Base-by-base conservation (phyloP, 1,139 yeast species). In the Maudiozyma humilis region DNA sequence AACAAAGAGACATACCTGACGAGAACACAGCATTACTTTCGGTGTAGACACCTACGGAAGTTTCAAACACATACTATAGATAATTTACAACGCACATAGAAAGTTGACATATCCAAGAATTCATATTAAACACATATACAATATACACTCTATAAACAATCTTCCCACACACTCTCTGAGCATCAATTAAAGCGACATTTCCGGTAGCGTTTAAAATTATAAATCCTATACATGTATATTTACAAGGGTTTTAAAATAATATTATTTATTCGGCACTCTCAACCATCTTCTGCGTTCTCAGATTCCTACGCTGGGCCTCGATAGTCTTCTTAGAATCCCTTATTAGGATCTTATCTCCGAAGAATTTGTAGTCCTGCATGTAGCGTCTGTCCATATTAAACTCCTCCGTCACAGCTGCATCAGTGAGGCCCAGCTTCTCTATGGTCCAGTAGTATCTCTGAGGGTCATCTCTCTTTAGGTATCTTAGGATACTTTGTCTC, bases 361-460 rank as follows among this genome's bases (percentile, higher is more conserved):
- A 88, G 63, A 88, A 82, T 65, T 81, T 74, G 67, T 78, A 85
- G 62, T 84, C 85, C 67, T 85, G 89, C 76, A 87, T 77, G 71
- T 89, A 89, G 62, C 78, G 77, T 62, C 78, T 79, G 55, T 83
- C 85, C 81, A 89, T 76, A 64, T 79, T 81, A 72, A 89, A 89
- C 68, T 89, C 96, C 56, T 76, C 70, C 41, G 76, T 76, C 25
- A 88, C 79, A 20, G 82, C 82, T 49, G 76, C 82, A 64, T 91
- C 97, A 29, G 85, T 79, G 50, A 91, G 72, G 1, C 97, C 97
- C 46, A 91, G 72, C 65, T 87, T 87, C 56, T 84, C 85, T 51
- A 89, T 79, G 42, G 95, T 73, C 79, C 87, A 82, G 65, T 76
- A 87, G 67, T 91, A 91, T 56, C 80, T 75, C 62, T 85, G 77